Percentiles rank a stretch among this genome's conserved stretches.
phyloP scores from a whole-genome alignment of 176 grass and related monocot species.

The Oryza nivara region DNA sequence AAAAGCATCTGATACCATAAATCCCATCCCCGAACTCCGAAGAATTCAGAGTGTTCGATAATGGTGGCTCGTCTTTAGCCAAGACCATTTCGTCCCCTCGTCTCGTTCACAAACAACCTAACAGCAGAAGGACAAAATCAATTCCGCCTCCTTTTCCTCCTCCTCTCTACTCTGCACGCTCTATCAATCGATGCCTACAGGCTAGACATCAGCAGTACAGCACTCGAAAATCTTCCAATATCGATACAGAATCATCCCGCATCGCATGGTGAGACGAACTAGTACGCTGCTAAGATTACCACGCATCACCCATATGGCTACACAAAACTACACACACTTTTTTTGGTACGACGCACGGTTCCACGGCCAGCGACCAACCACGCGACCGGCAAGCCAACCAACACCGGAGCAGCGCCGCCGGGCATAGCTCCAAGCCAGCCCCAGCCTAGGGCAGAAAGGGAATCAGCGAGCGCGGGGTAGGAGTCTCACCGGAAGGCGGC shows the following conservation, averaged over 20 bases:
- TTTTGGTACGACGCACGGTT: too few species aligned
- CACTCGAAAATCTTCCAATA: not conserved
- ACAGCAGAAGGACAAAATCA: not conserved
- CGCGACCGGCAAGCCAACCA: not conserved
- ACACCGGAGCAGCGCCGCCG: not conserved
- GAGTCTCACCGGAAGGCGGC: slow-evolving; percentile 43
- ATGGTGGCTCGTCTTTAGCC: not conserved
- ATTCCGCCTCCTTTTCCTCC: not conserved
- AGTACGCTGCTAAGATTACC: not conserved
- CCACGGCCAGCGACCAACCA: too few species aligned
- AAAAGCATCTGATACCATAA: not conserved
- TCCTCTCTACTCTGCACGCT: not conserved
- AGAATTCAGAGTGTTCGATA: not conserved
- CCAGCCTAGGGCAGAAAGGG: not conserved
- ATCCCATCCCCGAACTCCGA: not conserved
- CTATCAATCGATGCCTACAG: not conserved
- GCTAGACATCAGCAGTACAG: too few species aligned
- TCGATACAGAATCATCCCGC: not conserved
- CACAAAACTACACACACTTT: too few species aligned
- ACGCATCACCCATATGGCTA: not conserved
- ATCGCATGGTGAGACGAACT: not conserved
- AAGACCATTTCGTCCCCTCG: not conserved
- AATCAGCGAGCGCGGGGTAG: not conserved
- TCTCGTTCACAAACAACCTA: slow-evolving; percentile 6
- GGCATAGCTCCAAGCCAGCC: not conserved